Conservation (phyloP, 2,329 filamentous ascomycete genomes). For the Epicoccum nigrum region DNA sequence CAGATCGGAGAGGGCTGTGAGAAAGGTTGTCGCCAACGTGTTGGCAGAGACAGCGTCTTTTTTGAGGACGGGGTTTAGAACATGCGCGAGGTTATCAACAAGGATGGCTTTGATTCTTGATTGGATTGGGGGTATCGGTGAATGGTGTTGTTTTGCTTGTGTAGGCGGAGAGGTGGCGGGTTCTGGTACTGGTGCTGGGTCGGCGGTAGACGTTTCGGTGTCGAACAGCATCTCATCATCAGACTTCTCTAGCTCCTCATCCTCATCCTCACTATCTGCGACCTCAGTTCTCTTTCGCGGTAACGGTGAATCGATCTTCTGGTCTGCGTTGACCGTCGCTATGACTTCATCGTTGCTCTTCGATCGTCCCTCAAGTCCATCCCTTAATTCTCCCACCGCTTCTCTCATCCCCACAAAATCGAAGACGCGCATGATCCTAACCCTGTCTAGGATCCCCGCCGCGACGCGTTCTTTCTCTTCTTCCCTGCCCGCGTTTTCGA, state of each 20-base stretch:
- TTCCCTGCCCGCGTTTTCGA: neutral
- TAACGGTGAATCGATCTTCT: neutral
- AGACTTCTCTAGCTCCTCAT: constrained; percentile 22
- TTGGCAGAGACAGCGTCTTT: constrained; percentile 49
- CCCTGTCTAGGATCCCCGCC: constrained; percentile 47
- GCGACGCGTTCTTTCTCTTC: neutral
- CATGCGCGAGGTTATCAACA: constrained; percentile 49
- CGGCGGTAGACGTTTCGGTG: neutral
- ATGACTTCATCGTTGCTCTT: neutral
- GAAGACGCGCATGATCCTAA: constrained; percentile 59
- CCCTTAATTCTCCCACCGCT: constrained; percentile 52
- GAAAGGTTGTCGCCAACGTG: constrained; percentile 49
- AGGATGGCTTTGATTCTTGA: constrained; percentile 30
- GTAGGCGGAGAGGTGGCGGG: neutral
- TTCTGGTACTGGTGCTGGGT: neutral
- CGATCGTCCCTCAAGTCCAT: constrained; percentile 35
- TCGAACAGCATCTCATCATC: constrained; percentile 50
- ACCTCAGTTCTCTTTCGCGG: constrained; percentile 32
- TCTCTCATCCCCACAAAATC: constrained; percentile 57
- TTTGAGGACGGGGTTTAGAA: constrained; percentile 47
- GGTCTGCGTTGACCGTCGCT: neutral
- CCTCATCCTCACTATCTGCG: constrained; percentile 45
- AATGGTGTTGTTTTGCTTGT: neutral
- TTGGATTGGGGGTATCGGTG: neutral
- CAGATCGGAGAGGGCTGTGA: constrained; percentile 50